Evolutionary conservation across 2,329 filamentous ascomycete genomes (phyloP).

Genomic region (Helotiales sp.): DNA sequence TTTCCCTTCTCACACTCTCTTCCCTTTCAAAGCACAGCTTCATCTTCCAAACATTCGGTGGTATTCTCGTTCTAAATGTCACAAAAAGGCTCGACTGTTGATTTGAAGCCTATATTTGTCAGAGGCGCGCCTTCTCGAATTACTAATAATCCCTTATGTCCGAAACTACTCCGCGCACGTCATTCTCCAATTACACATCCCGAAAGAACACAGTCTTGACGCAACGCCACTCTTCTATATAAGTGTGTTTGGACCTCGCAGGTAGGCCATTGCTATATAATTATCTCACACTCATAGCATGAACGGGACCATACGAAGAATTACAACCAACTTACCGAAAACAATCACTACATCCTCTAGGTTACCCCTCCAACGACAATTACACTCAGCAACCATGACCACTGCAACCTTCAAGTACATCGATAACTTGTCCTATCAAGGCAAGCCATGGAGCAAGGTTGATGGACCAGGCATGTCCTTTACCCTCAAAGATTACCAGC

Average conservation of each 20-base stretch:
- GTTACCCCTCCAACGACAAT: not conserved
- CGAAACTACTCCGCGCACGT: not conserved
- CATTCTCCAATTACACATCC: not conserved
- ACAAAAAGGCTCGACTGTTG: no score
- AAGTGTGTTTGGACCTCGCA: not conserved
- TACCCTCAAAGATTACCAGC: conserved; percentile 44
- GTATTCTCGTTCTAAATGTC: no score
- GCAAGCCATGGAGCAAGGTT: conserved; percentile 65
- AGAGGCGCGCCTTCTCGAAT: not conserved
- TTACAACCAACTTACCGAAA: not conserved
- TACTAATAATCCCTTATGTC: not conserved
- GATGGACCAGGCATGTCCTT: conserved; percentile 59
- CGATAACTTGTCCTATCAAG: conserved; percentile 50
- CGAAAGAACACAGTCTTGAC: no score
- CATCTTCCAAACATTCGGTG: no score
- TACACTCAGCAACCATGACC: conserved; percentile 45
- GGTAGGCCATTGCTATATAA: not conserved
- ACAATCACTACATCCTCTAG: not conserved
- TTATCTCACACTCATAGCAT: not conserved
- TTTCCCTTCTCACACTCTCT: no score
- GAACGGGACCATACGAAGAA: not conserved
- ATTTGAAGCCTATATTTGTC: not conserved
- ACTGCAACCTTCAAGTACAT: conserved; percentile 60
- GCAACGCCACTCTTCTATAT: not conserved
- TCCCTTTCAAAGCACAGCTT: no score